Evolutionary conservation across 2,329 filamentous ascomycete genomes (phyloP).

Genomic region (Phoma sp.): DNA sequence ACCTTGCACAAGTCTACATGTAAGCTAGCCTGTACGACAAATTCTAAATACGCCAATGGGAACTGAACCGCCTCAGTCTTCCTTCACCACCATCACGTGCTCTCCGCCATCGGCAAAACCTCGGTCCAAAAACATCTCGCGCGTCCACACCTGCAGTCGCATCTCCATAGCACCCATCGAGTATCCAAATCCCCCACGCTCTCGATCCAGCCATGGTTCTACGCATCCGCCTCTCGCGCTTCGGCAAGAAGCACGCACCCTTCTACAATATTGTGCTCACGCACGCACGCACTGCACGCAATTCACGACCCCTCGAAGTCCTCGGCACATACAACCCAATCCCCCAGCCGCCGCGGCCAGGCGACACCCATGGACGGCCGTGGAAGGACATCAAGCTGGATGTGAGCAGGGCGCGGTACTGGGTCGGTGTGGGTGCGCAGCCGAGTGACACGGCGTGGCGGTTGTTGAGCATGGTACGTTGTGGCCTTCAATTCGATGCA

Average conservation of each 20-base stretch:
- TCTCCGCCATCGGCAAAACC: slow-evolving; percentile 7
- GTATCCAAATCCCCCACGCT: not conserved
- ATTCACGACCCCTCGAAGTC: slow-evolving; percentile 90
- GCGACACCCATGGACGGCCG: slow-evolving; percentile 63
- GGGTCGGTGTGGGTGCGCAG: slow-evolving; percentile 96
- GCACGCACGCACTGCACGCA: slow-evolving; percentile 86
- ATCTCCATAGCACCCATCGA: not conserved
- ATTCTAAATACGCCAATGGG: too few relatives aligned
- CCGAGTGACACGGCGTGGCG: slow-evolving; percentile 90
- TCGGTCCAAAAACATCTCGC: slow-evolving; percentile 25
- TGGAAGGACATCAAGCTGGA: slow-evolving; percentile 95
- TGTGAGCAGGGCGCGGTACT: slow-evolving; percentile 81
- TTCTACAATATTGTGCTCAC: slow-evolving; percentile 98
- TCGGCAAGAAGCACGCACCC: slow-evolving; percentile 85
- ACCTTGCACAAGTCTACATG: not conserved
- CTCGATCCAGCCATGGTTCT: slow-evolving; percentile 73
- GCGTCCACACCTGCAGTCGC: not conserved
- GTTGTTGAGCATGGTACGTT: slow-evolving; percentile 73
- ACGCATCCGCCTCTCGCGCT: slow-evolving; percentile 90
- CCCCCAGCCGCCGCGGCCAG: slow-evolving; percentile 59
- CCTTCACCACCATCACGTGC: slow-evolving; percentile 22
- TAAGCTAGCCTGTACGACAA: not conserved
- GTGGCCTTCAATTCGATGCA: not conserved
- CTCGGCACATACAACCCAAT: slow-evolving; percentile 72
- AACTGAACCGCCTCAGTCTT: too few relatives aligned